Conservation (phyloP, 106 monocot species). For the Allium sativum region DNA sequence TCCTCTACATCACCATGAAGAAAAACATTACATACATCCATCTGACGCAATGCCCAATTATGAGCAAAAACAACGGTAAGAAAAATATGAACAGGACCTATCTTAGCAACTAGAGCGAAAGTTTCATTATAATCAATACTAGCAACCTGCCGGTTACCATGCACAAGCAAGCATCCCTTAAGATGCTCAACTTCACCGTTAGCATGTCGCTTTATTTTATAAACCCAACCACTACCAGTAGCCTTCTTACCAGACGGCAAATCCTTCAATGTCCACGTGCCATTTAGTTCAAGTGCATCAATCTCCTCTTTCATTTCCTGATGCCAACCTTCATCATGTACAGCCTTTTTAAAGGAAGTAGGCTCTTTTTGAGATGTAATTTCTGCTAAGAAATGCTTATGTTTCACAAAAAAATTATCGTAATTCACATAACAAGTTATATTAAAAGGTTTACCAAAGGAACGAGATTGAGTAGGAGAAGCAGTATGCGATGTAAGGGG, state of each 20-base stretch:
- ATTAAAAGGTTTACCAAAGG: too few relatives aligned
- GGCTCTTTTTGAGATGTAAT: not conserved
- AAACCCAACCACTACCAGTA: not conserved
- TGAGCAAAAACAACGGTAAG: not conserved
- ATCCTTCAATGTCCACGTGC: not conserved
- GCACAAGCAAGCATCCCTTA: not conserved
- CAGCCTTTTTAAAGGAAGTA: not conserved
- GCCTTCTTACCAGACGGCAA: not conserved
- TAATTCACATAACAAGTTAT: too few relatives aligned
- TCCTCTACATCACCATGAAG: too few relatives aligned
- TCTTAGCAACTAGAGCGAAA: not conserved
- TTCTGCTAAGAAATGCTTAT: too few relatives aligned
- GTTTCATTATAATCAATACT: not conserved
- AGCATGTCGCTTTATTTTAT: not conserved
- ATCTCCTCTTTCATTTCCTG: not conserved
- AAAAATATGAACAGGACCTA: not conserved
- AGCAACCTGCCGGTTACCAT: not conserved
- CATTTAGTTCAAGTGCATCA: not conserved
- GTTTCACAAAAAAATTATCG: too few relatives aligned
- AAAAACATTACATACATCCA: not conserved
- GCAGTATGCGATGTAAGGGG: too few relatives aligned
- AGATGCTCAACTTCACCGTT: not conserved
- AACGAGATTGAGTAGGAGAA: not conserved
- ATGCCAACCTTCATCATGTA: not conserved
- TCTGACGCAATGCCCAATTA: not conserved